Evolutionary conservation across 331 rosid species (phyloP).

Genomic region (Malus hybrid): DNA sequence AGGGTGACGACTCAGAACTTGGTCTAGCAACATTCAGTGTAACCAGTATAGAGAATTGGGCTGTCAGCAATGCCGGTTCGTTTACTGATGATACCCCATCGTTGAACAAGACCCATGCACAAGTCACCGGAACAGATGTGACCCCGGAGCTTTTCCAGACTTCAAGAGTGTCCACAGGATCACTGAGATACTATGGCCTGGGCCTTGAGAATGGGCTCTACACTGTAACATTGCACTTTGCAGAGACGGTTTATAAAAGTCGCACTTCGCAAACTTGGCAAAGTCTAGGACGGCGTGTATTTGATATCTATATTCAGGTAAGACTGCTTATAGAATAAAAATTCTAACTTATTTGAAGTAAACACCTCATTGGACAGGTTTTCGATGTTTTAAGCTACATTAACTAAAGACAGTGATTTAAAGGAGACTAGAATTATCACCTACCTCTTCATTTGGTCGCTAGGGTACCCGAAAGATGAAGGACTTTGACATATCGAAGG

Average conservation of each 20-base stretch:
- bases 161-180: constrained; percentile 14
- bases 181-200: constrained; percentile 22
- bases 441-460: not conserved
- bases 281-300: too few species aligned
- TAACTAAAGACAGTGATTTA: too few species aligned
- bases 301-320: too few species aligned
- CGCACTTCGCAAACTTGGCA: too few species aligned
- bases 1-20: constrained; percentile 43
- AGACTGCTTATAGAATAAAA: too few species aligned
- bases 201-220: not conserved
- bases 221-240: too few species aligned
- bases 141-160: constrained; percentile 15
- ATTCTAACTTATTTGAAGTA: too few species aligned
- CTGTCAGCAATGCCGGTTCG: constrained; percentile 58
- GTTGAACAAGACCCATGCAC: not conserved
- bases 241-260: too few species aligned
- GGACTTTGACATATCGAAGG: too few species aligned
- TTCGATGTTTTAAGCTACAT: too few species aligned
- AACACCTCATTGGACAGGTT: too few species aligned
- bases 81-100: not conserved
- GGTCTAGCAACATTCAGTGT: constrained; percentile 60
- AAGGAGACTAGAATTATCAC: not conserved
- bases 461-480: too few species aligned
- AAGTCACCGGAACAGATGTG: constrained; percentile 1
- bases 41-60: constrained; percentile 52